These are phyloP conservation scores for Microstegium vimineum DNA, from an alignment of 176 grass and related monocot genomes.

Conservation along the genomic window DNA sequence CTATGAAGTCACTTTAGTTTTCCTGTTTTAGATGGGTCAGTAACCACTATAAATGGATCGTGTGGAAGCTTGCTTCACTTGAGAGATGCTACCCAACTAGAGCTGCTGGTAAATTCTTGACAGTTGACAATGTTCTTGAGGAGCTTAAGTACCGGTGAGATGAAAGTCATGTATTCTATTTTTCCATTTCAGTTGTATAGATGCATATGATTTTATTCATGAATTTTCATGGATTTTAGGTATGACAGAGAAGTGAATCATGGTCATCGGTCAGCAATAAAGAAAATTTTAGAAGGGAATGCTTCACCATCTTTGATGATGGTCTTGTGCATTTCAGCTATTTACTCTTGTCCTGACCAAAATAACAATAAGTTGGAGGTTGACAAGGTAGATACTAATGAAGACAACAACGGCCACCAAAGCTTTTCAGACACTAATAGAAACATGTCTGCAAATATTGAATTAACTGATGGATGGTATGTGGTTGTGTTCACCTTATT, in stretches of 20 bases:
- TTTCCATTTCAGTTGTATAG: slow-evolving; percentile 15
- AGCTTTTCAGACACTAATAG: slow-evolving; percentile 27
- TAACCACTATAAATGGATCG: slow-evolving; percentile 88
- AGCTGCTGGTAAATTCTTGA: slow-evolving; percentile 73
- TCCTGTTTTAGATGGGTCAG: slow-evolving; percentile 72
- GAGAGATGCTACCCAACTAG: slow-evolving; percentile 70
- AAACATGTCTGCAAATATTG: slow-evolving; percentile 46
- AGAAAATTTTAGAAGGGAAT: slow-evolving; percentile 91
- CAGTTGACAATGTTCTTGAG: slow-evolving; percentile 76
- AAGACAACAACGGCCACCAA: slow-evolving; percentile 16
- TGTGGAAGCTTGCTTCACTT: slow-evolving; percentile 85
- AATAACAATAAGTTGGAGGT: slow-evolving; percentile 31
- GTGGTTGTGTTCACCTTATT: slow-evolving; percentile 24
- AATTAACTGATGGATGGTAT: slow-evolving; percentile 94
- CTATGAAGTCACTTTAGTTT: slow-evolving; percentile 32
- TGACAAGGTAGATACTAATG: slow-evolving; percentile 26
- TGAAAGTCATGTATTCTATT: slow-evolving; percentile 13
- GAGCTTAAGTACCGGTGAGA: slow-evolving; percentile 88
- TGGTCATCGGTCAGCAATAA: slow-evolving; percentile 83
- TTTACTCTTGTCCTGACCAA: slow-evolving; percentile 53
- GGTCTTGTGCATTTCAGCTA: slow-evolving; percentile 87
- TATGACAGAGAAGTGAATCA: slow-evolving; percentile 91
- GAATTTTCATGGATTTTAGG: slow-evolving; percentile 43
- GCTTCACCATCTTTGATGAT: slow-evolving; percentile 84
- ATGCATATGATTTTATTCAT: slow-evolving; percentile 23